phyloP scores from a whole-genome alignment of 2,329 filamentous ascomycete species.

The Clonostachys solani region DNA sequence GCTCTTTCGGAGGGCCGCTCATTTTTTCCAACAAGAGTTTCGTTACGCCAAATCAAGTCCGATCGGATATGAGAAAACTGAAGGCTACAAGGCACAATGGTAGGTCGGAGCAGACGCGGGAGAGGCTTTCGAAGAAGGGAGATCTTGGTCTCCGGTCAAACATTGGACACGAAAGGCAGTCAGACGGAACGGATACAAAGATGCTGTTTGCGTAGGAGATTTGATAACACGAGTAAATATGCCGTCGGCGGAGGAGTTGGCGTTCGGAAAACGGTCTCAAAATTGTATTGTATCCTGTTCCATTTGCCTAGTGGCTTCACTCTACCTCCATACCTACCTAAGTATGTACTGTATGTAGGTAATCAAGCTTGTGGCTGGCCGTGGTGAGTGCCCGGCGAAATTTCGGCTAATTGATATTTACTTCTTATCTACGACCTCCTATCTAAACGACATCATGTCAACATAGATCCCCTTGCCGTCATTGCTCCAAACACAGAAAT shows the following conservation, averaged over 20 bases:
- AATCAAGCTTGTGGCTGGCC: too few relatives aligned
- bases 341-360: too few relatives aligned
- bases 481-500: background rate
- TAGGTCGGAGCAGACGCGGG: constrained; percentile 69
- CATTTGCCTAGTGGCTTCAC: too few relatives aligned
- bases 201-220: constrained; percentile 63
- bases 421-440: too few relatives aligned
- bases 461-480: too few relatives aligned
- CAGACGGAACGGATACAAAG: constrained; percentile 71
- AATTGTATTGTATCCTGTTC: too few relatives aligned
- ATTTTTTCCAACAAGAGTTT: constrained; percentile 99
- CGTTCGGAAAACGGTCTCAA: too few relatives aligned
- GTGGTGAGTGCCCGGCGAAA: too few relatives aligned
- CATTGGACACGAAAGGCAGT: constrained; percentile 57
- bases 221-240: background rate
- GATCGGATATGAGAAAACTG: constrained; percentile 71
- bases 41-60: constrained; percentile 90
- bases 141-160: constrained; percentile 70
- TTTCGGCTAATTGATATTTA: too few relatives aligned
- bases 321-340: too few relatives aligned
- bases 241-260: too few relatives aligned
- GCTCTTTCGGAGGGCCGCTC: constrained; percentile 90
- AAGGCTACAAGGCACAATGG: constrained; percentile 77
- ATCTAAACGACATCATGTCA: too few relatives aligned
- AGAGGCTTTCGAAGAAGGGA: constrained; percentile 69